Evolutionary conservation across 805 yeast species (phyloP).

Genomic region (Hemisphaericaspora nanyangensis): DNA sequence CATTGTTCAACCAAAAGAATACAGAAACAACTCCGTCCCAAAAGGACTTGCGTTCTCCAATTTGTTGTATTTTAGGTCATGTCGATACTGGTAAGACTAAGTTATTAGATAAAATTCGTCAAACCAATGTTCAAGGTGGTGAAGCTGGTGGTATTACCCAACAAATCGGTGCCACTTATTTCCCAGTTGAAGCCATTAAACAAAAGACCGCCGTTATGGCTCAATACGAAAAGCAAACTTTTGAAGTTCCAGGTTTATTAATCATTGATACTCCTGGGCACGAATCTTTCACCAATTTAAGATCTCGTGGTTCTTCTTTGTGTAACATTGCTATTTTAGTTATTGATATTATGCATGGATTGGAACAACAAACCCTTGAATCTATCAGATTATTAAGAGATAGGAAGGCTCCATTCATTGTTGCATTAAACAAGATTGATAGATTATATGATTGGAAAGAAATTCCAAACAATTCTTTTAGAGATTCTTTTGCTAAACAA

Average conservation of each 20-base stretch:
- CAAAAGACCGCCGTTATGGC: slow-evolving; percentile 91
- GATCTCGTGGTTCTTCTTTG: slow-evolving; percentile 97
- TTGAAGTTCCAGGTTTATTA: slow-evolving; percentile 95
- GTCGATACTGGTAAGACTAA: slow-evolving; percentile 99
- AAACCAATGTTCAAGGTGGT: slow-evolving; percentile 99
- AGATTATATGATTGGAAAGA: slow-evolving; percentile 94
- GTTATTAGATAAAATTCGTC: slow-evolving; percentile 93
- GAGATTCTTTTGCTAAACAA: slow-evolving; percentile 88
- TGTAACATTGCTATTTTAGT: slow-evolving; percentile 99
- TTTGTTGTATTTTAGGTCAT: slow-evolving; percentile 98
- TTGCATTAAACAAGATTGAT: slow-evolving; percentile 95
- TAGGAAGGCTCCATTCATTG: slow-evolving; percentile 96
- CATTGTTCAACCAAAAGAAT: slow-evolving; percentile 8
- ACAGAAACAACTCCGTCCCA: slow-evolving; percentile 25
- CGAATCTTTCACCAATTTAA: slow-evolving; percentile 96
- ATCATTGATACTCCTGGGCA: slow-evolving; percentile 99
- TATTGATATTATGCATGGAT: slow-evolving; percentile 98
- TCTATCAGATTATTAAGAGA: slow-evolving; percentile 89
- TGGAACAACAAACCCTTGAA: slow-evolving; percentile 96
- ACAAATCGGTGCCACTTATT: slow-evolving; percentile 99
- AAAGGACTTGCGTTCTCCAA: slow-evolving; percentile 89
- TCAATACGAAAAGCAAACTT: slow-evolving; percentile 74
- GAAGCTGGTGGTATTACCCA: slow-evolving; percentile 99
- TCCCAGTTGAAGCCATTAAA: slow-evolving; percentile 93
- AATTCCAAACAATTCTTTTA: slow-evolving; percentile 89